Evolutionary conservation across 257 asterid genomes (phyloP).

Genomic region (Fraxinus americana): DNA sequence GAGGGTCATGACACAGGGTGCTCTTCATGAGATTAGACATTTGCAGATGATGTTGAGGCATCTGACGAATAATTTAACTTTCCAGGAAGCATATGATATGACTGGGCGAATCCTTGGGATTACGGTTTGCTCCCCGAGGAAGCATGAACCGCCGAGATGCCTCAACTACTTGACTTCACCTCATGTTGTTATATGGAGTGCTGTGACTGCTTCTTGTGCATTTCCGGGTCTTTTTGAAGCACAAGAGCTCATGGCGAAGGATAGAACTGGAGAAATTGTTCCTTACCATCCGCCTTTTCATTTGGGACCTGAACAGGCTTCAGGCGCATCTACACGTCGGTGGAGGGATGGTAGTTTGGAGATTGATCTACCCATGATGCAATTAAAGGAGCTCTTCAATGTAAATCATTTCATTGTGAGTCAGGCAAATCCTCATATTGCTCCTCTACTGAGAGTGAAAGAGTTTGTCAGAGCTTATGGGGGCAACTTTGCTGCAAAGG

Average conservation of each 20-base stretch:
- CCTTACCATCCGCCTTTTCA: constrained; percentile 98
- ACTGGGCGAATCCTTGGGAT: constrained; percentile 88
- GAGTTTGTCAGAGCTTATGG: constrained; percentile 88
- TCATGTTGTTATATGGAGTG: constrained; percentile 98
- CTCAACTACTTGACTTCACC: constrained; percentile 97
- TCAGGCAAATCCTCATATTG: constrained; percentile 97
- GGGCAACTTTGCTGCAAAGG: constrained; percentile 97
- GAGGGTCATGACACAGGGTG: constrained; percentile 86
- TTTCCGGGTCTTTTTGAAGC: constrained; percentile 98
- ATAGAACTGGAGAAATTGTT: constrained; percentile 85
- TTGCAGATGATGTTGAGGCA: constrained; percentile 78
- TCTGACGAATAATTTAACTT: constrained; percentile 86
- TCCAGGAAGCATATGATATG: constrained; percentile 98
- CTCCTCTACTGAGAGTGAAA: constrained; percentile 86
- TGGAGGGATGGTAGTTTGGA: constrained; percentile 99
- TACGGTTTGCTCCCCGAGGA: constrained; percentile 95
- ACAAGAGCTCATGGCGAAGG: constrained; percentile 96
- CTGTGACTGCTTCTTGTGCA: constrained; percentile 96
- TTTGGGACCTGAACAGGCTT: constrained; percentile 76
- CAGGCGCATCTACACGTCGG: constrained; percentile 64
- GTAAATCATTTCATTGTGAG: constrained; percentile 96
- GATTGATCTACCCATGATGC: constrained; percentile 96
- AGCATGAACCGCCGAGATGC: constrained; percentile 98
- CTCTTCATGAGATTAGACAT: constrained; percentile 89
- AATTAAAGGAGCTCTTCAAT: constrained; percentile 92